Conservation (phyloP, 257 asterid species). For the Marsdenia floribunda region DNA sequence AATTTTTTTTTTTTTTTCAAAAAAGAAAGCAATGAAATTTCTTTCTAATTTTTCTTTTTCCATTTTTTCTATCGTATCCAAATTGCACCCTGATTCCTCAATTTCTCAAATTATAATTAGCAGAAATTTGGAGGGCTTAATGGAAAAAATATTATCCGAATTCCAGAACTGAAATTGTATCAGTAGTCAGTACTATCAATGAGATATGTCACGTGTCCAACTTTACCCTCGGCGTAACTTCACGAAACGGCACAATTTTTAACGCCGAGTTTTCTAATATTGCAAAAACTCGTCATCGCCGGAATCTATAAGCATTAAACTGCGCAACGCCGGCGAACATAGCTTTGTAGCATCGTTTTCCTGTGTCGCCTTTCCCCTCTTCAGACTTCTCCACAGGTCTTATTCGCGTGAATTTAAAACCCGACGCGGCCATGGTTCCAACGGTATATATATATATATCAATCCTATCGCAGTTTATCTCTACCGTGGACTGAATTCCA, state of each 20-base stretch:
- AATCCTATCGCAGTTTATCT: slow-evolving; percentile 3
- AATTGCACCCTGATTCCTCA: no score
- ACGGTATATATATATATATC: slow-evolving; percentile 22
- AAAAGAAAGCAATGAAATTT: no score
- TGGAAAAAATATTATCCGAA: background rate
- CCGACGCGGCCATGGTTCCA: slow-evolving; percentile 32
- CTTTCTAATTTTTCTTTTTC: no score
- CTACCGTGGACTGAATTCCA: background rate
- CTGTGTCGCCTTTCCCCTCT: background rate
- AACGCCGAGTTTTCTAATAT: background rate
- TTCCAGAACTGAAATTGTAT: background rate
- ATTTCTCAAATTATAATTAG: no score
- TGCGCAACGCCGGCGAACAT: slow-evolving; percentile 24
- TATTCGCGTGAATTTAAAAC: background rate
- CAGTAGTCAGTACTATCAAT: background rate
- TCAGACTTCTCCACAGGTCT: background rate
- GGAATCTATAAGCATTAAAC: background rate
- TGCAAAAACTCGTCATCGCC: background rate
- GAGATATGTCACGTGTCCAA: slow-evolving; percentile 3
- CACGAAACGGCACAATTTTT: background rate
- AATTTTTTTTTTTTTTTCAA: no score
- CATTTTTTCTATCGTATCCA: no score
- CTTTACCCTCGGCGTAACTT: slow-evolving; percentile 5
- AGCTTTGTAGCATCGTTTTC: background rate
- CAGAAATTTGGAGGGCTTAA: background rate